Base-by-base conservation (phyloP, 2,329 filamentous ascomycete species). In the Penicillium crustosum region DNA sequence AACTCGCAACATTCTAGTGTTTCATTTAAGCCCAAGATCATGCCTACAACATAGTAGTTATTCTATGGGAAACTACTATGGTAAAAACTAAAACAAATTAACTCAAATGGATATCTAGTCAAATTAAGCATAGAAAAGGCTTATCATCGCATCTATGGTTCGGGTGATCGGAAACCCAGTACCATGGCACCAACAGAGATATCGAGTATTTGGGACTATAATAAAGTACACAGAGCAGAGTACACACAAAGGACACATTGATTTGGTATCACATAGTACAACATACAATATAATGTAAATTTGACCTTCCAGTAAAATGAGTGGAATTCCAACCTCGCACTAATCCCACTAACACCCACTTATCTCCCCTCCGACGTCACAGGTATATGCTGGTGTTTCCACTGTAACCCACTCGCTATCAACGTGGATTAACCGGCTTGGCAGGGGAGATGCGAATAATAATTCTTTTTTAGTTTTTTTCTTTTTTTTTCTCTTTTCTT, bases 381-480 rank as follows among this genome's bases (percentile, higher is more conserved):
- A 56, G 39, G 35, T 49, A 44, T n/a, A 51, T 35, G 47, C n/a
- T 29, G 27, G 19, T 23, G 54, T 41, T 55, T 19, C 52, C 58
- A 64, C 60, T 55, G 36, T 49, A 58, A 54, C 58, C 63, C 63
- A 66, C 63, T 63, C 55, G 31, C n/a, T 43, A 31, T 38, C 33
- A 33, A 38, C 41, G 41, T 54, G 33, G 43, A 45, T 53, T 44
- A 36, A 38, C 27, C 54, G 56, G 35, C 61, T 62, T 64, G 62
- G 60, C 61, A 62, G 60, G 60, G 60, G 58, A 58, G 31, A 55
- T 29, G 17, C 4, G 23, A 53, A 36, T 44, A 55, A 29, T 47
- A 56, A 36, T 15, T 25, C 23, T 27, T 12, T 7, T n/a, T 48
- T 42, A 39, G 29, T 44, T 45, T 5, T 8, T 36, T 52, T 41